Evolutionary conservation across 1,284 basidiomycete genomes (phyloP), one percentile per base, ranked within the genome.

Genomic region (Mycosarcoma mackinlayi): DNA sequence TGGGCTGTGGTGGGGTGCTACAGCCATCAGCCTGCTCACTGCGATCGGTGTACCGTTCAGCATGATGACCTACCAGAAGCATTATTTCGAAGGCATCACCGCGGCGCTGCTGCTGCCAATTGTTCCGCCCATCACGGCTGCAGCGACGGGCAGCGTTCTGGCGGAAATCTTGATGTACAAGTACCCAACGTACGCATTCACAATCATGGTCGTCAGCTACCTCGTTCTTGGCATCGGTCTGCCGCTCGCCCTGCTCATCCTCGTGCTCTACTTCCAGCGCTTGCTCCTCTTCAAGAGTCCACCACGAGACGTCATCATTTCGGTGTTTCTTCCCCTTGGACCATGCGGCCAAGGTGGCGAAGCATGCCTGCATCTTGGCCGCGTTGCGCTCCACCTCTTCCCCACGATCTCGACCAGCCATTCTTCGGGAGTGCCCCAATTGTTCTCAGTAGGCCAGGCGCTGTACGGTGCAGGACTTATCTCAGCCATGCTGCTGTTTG

Each of bases 21-120:
- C 54, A 13, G 58, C 53, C 14, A 11, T 77, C 8, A 58, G 56
- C 37, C 39, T 76, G 21, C 9, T 73, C 11, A 73, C 58, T 2
- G 61, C 64, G 7, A 50, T 76, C 11, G 76, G 69, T 14, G 62
- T 79, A 7, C 75, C 75, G 23, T 79, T 73, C 28, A 64, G 57
- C 44, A 74, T 76, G 64, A 76, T 77, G 70, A 79, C 70, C 14
- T 71, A 73, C 37, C 77, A 79, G 45, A 63, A 63, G 37, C 77
- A 79, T 44, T 57, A 58, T n/a, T 73, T 79, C 37, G 63, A 73
- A 51, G 64, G 64, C 6, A 77, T 67, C 35, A 78, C 77, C 8
- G 76, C 76, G 4, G 63, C 68, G 13, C 30, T 78, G 9, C 47
- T 79, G 30, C 54, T 79, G 8, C 77, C 77, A 9, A 65, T 79